These are phyloP conservation scores for Phycomyces blakesleeanus DNA, from an alignment of 192 early-diverging fungal genomes.

Conservation along the genomic window DNA sequence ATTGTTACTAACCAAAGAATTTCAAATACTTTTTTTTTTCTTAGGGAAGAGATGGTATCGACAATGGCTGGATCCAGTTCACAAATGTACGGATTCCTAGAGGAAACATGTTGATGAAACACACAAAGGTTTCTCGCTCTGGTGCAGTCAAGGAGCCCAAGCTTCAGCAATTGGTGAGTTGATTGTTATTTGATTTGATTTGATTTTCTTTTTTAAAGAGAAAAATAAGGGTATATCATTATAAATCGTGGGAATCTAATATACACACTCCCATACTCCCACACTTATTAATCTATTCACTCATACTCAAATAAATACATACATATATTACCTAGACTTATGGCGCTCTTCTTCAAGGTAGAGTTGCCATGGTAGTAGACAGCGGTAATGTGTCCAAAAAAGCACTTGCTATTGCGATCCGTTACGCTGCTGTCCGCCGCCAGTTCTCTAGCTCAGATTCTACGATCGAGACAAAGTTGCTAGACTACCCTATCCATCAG, in stretches of 20 bases:
- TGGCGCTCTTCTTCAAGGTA: constrained; percentile 82
- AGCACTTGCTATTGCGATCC: constrained; percentile 85
- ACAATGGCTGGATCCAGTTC: constrained; percentile 93
- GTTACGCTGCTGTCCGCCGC: constrained; percentile 88
- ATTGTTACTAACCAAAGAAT: too few species aligned
- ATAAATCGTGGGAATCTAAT: too few species aligned
- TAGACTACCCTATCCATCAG: constrained; percentile 94
- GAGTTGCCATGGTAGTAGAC: constrained; percentile 80
- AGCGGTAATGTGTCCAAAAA: constrained; percentile 85
- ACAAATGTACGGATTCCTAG: constrained; percentile 88
- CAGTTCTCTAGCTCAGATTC: constrained; percentile 71
- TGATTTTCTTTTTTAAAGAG: neutral
- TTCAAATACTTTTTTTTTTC: too few species aligned
- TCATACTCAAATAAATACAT: too few species aligned
- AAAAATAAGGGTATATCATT: too few species aligned
- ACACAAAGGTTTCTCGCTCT: constrained; percentile 79
- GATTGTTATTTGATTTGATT: neutral
- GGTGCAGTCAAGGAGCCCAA: constrained; percentile 79
- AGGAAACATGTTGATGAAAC: constrained; percentile 90
- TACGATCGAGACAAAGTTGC: constrained; percentile 78
- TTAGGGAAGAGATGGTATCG: constrained; percentile 72
- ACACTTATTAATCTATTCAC: too few species aligned
- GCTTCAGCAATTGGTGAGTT: constrained; percentile 63
- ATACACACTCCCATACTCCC: too few species aligned
- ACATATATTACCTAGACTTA: constrained; percentile 59